Evolutionary conservation across 306 rosid species (phyloP).

Genomic region (Elaeagnus macrophylla): DNA sequence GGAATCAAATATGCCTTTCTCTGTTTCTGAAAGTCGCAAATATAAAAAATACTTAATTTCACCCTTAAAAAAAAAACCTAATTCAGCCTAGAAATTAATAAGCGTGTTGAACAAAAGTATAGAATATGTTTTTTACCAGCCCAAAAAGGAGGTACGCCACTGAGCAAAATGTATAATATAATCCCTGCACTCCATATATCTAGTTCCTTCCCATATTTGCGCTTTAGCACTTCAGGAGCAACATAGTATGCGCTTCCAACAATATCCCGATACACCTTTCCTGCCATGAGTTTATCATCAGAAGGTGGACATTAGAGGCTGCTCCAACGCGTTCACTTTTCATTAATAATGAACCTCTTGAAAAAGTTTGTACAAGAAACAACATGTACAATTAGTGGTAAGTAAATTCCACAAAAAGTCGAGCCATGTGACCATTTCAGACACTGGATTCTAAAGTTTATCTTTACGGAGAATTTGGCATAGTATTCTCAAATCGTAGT

Average conservation of each 20-base stretch:
- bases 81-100: conserved; percentile 2
- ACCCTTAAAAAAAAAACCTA: conserved; percentile 2
- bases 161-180: conserved; percentile 65
- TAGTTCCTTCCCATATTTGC: conserved; percentile 71
- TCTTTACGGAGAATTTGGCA: no score
- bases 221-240: conserved; percentile 75
- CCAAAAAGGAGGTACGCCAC: conserved; percentile 96
- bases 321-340: background rate
- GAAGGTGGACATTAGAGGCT: conserved; percentile 2
- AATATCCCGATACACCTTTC: conserved; percentile 61
- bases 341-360: no score
- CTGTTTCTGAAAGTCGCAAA: conserved; percentile 45
- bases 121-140: conserved; percentile 45
- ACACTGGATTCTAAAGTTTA: no score
- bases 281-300: conserved; percentile 30
- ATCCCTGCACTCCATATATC: conserved; percentile 90
- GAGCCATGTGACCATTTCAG: no score
- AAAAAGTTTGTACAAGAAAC: no score
- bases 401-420: no score
- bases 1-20: conserved; percentile 84
- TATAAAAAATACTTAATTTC: conserved; percentile 9
- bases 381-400: no score
- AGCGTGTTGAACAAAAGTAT: background rate
- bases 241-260: conserved; percentile 90
- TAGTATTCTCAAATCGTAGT: no score